Base-by-base conservation (phyloP, 2,329 filamentous ascomycete species). In the Sarocladium strictum region DNA sequence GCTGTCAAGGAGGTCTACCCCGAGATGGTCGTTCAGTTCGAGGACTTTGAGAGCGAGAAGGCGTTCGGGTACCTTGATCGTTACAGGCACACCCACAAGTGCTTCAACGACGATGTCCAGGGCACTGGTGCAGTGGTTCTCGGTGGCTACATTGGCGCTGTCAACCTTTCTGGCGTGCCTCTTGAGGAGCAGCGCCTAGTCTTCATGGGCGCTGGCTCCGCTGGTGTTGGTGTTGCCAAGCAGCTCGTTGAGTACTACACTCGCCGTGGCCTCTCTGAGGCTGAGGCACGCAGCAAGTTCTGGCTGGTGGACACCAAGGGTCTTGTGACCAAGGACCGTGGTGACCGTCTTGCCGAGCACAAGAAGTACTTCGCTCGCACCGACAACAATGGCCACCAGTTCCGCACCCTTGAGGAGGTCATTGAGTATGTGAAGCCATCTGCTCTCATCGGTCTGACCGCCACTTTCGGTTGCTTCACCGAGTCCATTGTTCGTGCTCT, bases 91-190 rank as follows among this genome's bases (percentile, higher is more conserved):
- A 82, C 79, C 60, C 93, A 96, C 78, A 92, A 89, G 71, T 95
- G 90, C 80, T 99, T 99, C 83, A 97, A 97, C 72, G 94, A 97
- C 67, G 93, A 99, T 68, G 94, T 99, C 67, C 93, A 97, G 77
- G 93, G 93, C 61, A 97, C 94, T 63, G 94, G 94, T 63, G 91
- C 93, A 59, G 94, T 99, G 65, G 91, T 97, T 58, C 81, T 97
- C 54, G 93, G 83, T 59, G 76, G 56, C 35, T 85, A 85, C 63
- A 86, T 86, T 57, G 80, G 81, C 55, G 83, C 82, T 38, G 90
- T 96, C 57, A 93, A 93, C 74, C 83, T 90, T 58, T 95, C 91
- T 14, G 88, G 87, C 53, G 84, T 96, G 15, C 89, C 90, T 26
- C 75, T 92, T 52, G 88, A 90, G 72, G 90, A 97, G 65, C 94